Base-by-base conservation (phyloP, 1,139 yeast species). In the Pichia sp. region DNA sequence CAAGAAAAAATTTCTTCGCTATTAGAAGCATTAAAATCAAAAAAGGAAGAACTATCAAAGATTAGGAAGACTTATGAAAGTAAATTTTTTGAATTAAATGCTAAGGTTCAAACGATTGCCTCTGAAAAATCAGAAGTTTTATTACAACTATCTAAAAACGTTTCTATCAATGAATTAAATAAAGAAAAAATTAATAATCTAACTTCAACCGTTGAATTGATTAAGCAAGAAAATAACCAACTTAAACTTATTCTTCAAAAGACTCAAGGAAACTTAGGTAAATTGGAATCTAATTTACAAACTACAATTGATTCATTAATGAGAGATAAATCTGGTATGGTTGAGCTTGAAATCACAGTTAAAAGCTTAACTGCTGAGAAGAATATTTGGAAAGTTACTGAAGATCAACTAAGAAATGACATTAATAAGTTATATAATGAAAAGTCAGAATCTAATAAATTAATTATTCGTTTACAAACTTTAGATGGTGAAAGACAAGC, bases 381-480 rank as follows among this genome's bases (percentile, higher is more conserved):
- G 55, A 69, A 73, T 2, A 64, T 83, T 47, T 73, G 80, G 71
- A 68, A 71, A 47, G 64, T 80, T 0, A 65, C 79, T 38, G 84
- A 82, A 56, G 66, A 69, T 18, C 73, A 85, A n/a, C 67, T 86
- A 48, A 70, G 76, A 39, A 71, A 71, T 30, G 93, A 86, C 55
- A 73, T 81, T 47, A 68, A 71, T 6, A 77, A 74, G 41, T 70
- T 87, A 53, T 70, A 75, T 49, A 73, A 74, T 7, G 96, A 89
- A 62, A 82, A 82, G 61, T 68, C 76, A 13, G 77, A 81, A 51
- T 71, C 88, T 46, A 83, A 76, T 58, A 77, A 79, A 9, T 73
- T 84, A 56, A 75, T 87, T n/a, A 67, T 78, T 27, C 85, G 79
- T 60, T 70, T 87, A 52, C 91, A 87, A 65, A 67, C 83, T 42